Percentiles rank a stretch among this genome's conserved stretches.
Conservation (phyloP, 352 stramenopile genomes). For the Globisporangium alternatum region DNA sequence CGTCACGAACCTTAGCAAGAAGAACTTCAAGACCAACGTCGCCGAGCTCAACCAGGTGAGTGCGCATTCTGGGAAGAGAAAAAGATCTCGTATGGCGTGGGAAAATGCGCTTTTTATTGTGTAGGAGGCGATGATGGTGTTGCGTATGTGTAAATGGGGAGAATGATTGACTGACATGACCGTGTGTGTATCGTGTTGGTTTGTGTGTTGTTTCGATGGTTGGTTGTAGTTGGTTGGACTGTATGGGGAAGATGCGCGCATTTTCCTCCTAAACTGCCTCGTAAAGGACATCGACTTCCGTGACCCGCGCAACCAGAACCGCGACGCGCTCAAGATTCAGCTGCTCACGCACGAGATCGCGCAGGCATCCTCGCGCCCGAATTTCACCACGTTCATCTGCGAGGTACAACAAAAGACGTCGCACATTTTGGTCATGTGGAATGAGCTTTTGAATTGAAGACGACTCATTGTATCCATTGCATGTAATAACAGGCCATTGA, state of each 20-base stretch:
- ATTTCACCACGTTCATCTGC: slow-evolving; percentile 90
- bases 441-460: background rate
- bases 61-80: slow-evolving; percentile 25
- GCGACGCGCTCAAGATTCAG: slow-evolving; percentile 89
- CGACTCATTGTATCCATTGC: background rate
- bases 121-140: background rate
- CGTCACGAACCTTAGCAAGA: slow-evolving; percentile 92
- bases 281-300: slow-evolving; percentile 91
- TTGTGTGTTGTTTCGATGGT: background rate
- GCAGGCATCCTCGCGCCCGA: slow-evolving; percentile 83
- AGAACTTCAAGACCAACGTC: slow-evolving; percentile 92
- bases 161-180: background rate
- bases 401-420: slow-evolving; percentile 34
- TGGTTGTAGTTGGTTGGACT: slow-evolving; percentile 81
- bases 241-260: slow-evolving; percentile 89
- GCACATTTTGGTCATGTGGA: background rate
- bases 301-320: slow-evolving; percentile 73
- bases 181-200: background rate
- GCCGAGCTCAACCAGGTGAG: slow-evolving; percentile 90
- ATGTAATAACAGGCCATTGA: slow-evolving; percentile 51
- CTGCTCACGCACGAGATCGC: slow-evolving; percentile 88
- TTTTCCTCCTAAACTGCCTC: slow-evolving; percentile 90
- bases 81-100: slow-evolving; percentile 7
- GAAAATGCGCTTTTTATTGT: background rate
- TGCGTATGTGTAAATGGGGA: background rate